Percentiles rank a stretch among this genome's conserved stretches.
These are phyloP conservation scores for Fonsecaea nubica DNA, from an alignment of 2,329 filamentous ascomycete species.

Conservation along the genomic window DNA sequence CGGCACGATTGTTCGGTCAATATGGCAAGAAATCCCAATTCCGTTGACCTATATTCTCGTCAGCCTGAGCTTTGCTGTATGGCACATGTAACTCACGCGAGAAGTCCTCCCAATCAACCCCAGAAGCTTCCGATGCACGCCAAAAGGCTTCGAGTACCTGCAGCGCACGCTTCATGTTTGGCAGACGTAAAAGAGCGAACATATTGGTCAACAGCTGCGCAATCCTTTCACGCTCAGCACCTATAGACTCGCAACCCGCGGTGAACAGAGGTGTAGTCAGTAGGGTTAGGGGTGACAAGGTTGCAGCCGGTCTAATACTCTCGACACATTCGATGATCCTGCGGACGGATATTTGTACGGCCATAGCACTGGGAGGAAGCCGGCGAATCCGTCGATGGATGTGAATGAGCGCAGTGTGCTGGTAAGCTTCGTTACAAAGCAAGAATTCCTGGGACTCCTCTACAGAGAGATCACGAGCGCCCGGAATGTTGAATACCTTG, in stretches of 20 bases:
- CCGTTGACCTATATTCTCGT: conserved; percentile 12
- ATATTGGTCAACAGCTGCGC: conserved; percentile 9
- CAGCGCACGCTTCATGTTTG: conserved; percentile 20
- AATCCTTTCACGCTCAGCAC: conserved; percentile 11
- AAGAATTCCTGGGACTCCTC: conserved; percentile 45
- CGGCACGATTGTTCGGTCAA: not conserved
- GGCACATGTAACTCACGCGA: conserved; percentile 9
- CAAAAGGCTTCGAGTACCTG: conserved; percentile 21
- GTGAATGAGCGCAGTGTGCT: conserved; percentile 53
- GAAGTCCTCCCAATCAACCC: conserved; percentile 14
- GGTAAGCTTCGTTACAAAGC: conserved; percentile 53
- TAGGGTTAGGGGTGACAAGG: conserved; percentile 52
- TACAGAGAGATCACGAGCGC: conserved; percentile 3
- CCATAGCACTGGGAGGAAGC: conserved; percentile 33
- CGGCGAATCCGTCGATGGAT: conserved; percentile 49
- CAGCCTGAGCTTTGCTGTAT: not conserved
- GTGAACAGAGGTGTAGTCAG: conserved; percentile 54
- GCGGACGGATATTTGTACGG: conserved; percentile 30
- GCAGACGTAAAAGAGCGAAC: conserved; percentile 16
- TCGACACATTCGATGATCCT: conserved; percentile 50
- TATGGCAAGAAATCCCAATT: conserved; percentile 22
- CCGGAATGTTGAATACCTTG: conserved; percentile 44
- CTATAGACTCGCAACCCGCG: conserved; percentile 42
- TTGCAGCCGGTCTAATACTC: conserved; percentile 48
- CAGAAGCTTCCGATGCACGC: conserved; percentile 8